Base-by-base conservation (phyloP, 176 grass and related monocot species). In the Oryza rufipogon region DNA sequence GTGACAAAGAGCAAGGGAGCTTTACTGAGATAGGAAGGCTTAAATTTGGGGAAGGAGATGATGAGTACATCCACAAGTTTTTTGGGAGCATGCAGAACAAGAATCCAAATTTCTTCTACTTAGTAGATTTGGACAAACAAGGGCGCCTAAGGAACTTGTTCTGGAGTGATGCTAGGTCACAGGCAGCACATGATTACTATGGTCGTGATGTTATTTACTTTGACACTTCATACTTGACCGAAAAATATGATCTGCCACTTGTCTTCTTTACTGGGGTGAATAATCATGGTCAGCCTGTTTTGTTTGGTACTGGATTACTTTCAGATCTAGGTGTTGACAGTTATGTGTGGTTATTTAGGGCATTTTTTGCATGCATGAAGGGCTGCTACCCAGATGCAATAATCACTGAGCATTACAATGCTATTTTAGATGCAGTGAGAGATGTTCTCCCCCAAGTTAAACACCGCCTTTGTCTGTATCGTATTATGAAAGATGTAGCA, bases 141-240 rank as follows among this genome's bases (percentile, higher is more conserved):
- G 89, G 89, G 30, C 82, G 91, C 60, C 70, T 97, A 77, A 87
- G 89, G 77, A 97, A 93, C 85, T 64, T 97, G 15, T 97, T 94
- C 74, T 97, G 94, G 94, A 94, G 89, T 65, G 96, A 99, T 83
- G 89, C 96, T 68, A 93, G 86, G 82, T 93, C 93, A 75, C 92
- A 87, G 83, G 93, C 85, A 84, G 90, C 93, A 23, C 82, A 90
- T 90, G 84, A 83, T 64, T 92, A 88, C 70, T 99, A 94, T 88
- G 91, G 87, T 47, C 70, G 45, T 76, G 91, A 97, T 91, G 94
- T 93, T 79, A 86, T 97, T 85, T 93, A 91, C 85, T 90, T 97
- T 38, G 94, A 97, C 20, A 93, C 94, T 22, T 87, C 89, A 51
- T 97, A 93, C 82, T 80, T 99, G 83, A 91, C 89, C 17, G 84